These are phyloP conservation scores for Alternaria triticina DNA, from an alignment of 2,329 filamentous ascomycete genomes.

Conservation along the genomic window DNA sequence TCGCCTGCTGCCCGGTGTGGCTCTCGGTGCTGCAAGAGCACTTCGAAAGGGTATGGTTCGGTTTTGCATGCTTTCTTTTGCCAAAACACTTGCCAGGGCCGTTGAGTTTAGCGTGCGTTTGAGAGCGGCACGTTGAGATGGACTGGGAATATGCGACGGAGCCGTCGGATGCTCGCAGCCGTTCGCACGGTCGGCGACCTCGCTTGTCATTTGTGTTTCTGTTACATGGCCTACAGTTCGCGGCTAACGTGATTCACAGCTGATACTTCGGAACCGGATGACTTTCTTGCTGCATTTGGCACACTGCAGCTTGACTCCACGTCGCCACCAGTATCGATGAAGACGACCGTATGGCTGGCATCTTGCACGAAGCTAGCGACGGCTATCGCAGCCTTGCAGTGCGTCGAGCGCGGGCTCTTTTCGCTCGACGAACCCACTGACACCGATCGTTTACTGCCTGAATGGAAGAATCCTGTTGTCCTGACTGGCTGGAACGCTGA, in stretches of 20 bases:
- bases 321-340: slow-evolving; percentile 17
- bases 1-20: slow-evolving; percentile 26
- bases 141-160: neutral
- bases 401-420: slow-evolving; percentile 37
- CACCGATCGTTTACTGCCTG: slow-evolving; percentile 31
- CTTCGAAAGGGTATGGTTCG: slow-evolving; percentile 16
- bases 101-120: slow-evolving; percentile 6
- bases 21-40: slow-evolving; percentile 28
- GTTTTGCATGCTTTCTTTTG: slow-evolving; percentile 3
- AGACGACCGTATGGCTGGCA: slow-evolving; percentile 41
- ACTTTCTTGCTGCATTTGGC: slow-evolving; percentile 24
- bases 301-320: slow-evolving; percentile 20
- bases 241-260: neutral
- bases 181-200: slow-evolving; percentile 1
- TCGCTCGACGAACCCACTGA: slow-evolving; percentile 29
- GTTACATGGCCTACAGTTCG: neutral
- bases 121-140: neutral
- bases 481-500: slow-evolving; percentile 22
- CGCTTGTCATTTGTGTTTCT: neutral
- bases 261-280: neutral
- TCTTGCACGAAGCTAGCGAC: slow-evolving; percentile 40
- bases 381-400: slow-evolving; percentile 36
- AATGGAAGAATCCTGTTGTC: slow-evolving; percentile 29
- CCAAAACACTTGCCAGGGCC: neutral
- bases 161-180: neutral